Conservation (phyloP, 257 asterid species). For the Capsicum rhomboideum region DNA sequence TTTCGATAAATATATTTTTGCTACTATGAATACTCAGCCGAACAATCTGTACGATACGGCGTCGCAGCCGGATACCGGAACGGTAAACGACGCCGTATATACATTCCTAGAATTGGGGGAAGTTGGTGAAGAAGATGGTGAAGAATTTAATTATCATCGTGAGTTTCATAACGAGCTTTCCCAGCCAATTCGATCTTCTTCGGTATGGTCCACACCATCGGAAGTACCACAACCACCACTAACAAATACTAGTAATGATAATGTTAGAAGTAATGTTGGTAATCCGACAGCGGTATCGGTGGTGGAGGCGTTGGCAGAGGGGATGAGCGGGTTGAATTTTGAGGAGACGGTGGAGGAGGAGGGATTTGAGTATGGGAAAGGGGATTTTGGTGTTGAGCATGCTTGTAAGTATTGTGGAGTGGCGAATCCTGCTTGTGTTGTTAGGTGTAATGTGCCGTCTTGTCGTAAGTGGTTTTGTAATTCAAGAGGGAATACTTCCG, state of each 20-base stretch:
- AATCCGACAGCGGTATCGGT: conserved; percentile 63
- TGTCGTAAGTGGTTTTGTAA: conserved; percentile 98
- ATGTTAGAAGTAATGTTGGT: not conserved
- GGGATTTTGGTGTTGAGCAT: conserved; percentile 78
- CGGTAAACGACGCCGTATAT: conserved; percentile 46
- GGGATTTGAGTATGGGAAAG: conserved; percentile 82
- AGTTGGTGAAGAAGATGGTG: conserved; percentile 27
- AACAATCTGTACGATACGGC: conserved; percentile 83
- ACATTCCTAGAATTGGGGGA: conserved; percentile 61
- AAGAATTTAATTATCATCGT: conserved; percentile 87
- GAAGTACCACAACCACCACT: no score
- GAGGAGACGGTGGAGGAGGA: conserved; percentile 94
- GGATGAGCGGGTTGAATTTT: conserved; percentile 92
- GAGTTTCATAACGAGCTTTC: conserved; percentile 76
- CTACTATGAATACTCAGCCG: not conserved
- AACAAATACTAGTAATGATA: no score
- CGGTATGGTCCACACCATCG: conserved; percentile 93
- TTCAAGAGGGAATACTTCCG: conserved; percentile 97
- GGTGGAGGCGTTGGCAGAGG: conserved; percentile 80
- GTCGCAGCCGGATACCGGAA: conserved; percentile 95
- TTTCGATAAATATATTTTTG: not conserved
- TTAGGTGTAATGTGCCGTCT: conserved; percentile 88
- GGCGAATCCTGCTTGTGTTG: conserved; percentile 95
- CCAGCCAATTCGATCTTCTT: conserved; percentile 89
- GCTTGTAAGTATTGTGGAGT: conserved; percentile 97